Percentiles rank a stretch among this genome's conserved stretches.
Evolutionary conservation across 2,329 filamentous ascomycete genomes (phyloP).

Genomic region (Herpomyces periplanetae): DNA sequence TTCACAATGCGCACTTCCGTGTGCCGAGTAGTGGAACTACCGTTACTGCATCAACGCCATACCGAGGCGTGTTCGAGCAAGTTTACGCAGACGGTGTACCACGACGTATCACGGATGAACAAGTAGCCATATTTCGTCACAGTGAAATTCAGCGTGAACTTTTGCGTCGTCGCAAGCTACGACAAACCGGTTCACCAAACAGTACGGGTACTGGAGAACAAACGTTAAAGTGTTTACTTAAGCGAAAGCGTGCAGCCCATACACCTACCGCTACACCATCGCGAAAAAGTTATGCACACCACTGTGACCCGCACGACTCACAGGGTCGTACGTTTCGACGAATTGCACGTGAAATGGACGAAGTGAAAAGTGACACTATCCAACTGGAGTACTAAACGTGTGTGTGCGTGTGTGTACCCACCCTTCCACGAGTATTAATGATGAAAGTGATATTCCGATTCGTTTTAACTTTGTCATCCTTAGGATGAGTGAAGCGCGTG

Average conservation of each 20-base stretch:
- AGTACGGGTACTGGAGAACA: constrained; percentile 1
- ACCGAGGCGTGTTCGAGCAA: too few species aligned
- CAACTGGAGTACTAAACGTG: constrained; percentile 15
- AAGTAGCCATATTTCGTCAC: constrained; percentile 61
- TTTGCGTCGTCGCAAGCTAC: constrained; percentile 11
- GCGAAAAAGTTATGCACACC: constrained; percentile 1
- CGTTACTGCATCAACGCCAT: too few species aligned
- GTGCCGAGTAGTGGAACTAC: too few species aligned
- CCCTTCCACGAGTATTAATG: too few species aligned
- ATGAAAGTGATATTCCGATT: too few species aligned
- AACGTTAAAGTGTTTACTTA: constrained; percentile 4
- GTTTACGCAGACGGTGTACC: constrained; percentile 59
- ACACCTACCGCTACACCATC: not conserved
- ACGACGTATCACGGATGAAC: constrained; percentile 57
- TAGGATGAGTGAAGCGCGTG: too few species aligned
- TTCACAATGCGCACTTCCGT: too few species aligned
- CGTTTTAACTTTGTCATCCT: too few species aligned
- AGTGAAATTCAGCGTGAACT: constrained; percentile 45
- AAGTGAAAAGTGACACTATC: constrained; percentile 7
- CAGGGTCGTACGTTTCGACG: constrained; percentile 10
- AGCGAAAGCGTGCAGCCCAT: constrained; percentile 3
- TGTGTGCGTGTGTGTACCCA: too few species aligned
- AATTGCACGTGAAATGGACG: constrained; percentile 10
- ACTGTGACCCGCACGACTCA: constrained; percentile 4
- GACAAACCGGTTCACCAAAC: constrained; percentile 1